Evolutionary conservation across 495 filamentous ascomycete species (phyloP).

Genomic region (Penicillium longicatenatum): DNA sequence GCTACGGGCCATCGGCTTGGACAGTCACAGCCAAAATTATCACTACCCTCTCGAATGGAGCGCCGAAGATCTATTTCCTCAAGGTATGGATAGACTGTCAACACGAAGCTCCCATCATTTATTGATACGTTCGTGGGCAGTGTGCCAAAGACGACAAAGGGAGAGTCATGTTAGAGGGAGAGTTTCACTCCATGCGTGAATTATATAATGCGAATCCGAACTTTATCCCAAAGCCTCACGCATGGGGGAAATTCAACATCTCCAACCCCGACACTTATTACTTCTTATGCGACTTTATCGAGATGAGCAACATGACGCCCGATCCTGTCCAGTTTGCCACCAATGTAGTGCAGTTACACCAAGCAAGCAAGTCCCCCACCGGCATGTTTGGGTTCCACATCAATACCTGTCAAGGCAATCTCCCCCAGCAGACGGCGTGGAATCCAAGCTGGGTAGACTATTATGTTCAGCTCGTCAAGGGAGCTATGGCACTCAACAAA

Average conservation of each 20-base stretch:
- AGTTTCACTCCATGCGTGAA: not conserved
- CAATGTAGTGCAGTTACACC: not conserved
- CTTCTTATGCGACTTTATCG: not conserved
- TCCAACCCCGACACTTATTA: not conserved
- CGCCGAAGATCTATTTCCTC: not conserved
- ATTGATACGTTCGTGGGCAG: too few relatives aligned
- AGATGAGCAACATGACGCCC: not conserved
- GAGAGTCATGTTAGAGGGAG: too few relatives aligned
- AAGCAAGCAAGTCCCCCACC: slow-evolving; percentile 5
- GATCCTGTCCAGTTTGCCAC: not conserved
- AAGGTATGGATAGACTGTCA: too few relatives aligned
- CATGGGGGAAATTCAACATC: not conserved
- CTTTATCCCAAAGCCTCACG: not conserved
- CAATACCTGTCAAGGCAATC: slow-evolving; percentile 2
- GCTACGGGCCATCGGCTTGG: not conserved
- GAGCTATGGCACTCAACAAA: not conserved
- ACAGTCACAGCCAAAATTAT: not conserved
- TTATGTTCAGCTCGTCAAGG: not conserved
- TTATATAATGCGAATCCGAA: not conserved
- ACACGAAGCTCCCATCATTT: too few relatives aligned
- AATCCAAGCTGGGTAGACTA: slow-evolving; percentile 1
- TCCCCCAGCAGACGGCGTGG: slow-evolving; percentile 5
- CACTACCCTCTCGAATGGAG: not conserved
- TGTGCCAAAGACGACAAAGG: too few relatives aligned
- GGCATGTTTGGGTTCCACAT: slow-evolving; percentile 14